Conservation (phyloP, 345 rosid genomes). For the Salix viminalis region DNA sequence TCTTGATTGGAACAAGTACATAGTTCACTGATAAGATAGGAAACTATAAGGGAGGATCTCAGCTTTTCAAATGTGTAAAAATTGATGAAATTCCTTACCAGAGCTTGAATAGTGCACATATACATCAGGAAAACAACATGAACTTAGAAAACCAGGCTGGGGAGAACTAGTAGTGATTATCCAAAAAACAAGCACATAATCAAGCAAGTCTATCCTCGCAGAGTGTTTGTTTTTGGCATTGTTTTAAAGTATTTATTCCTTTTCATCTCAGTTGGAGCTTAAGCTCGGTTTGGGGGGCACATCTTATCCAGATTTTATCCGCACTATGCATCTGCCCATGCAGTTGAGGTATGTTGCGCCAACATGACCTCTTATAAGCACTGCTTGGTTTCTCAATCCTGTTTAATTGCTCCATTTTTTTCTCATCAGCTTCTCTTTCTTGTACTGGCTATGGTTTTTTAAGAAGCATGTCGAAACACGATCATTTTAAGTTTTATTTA, state of each 20-base stretch:
- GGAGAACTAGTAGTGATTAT: too few species aligned
- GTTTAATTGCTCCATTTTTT: neutral
- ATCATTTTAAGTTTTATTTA: neutral
- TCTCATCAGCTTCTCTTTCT: neutral
- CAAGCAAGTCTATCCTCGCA: too few species aligned
- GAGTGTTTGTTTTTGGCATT: neutral
- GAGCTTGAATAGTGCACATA: too few species aligned
- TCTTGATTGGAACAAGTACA: too few species aligned
- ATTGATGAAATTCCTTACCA: too few species aligned
- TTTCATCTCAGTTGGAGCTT: slow-evolving; percentile 66
- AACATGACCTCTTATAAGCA: neutral
- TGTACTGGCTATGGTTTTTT: neutral
- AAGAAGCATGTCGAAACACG: neutral
- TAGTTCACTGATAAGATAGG: too few species aligned
- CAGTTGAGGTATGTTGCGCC: slow-evolving; percentile 61
- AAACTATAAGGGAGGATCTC: neutral
- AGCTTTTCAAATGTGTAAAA: neutral
- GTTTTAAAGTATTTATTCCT: neutral
- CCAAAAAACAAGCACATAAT: too few species aligned
- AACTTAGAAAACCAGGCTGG: too few species aligned
- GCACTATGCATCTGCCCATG: slow-evolving; percentile 70
- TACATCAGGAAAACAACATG: too few species aligned
- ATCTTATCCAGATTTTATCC: slow-evolving; percentile 81
- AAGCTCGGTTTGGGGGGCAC: slow-evolving; percentile 95
- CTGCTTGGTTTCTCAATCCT: neutral